Evolutionary conservation across 148 eudicot genomes (phyloP).

Genomic region (Dianthus caryophyllus): DNA sequence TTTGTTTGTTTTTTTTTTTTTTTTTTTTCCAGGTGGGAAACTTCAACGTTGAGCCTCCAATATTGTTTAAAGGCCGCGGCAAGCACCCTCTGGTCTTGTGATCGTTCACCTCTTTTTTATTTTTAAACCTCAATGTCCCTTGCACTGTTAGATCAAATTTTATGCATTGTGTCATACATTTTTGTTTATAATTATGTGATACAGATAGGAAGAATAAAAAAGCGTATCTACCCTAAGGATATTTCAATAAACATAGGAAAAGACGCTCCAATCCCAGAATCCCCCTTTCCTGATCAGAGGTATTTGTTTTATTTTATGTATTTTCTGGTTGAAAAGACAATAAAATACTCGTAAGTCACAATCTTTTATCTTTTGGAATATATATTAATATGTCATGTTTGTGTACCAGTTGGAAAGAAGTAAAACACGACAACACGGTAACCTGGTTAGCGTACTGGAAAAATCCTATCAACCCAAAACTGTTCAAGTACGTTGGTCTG

Average conservation of each 20-base stretch:
- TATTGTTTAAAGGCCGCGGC: constrained; percentile 97
- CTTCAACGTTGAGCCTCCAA: constrained; percentile 98
- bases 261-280: constrained; percentile 80
- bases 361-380: neutral
- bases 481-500: constrained; percentile 91
- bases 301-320: too few species aligned
- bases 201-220: constrained; percentile 96
- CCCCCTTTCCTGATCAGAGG: constrained; percentile 92
- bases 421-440: constrained; percentile 92
- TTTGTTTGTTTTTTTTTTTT: too few species aligned
- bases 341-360: neutral
- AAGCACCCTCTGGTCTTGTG: constrained; percentile 92
- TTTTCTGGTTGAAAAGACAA: neutral
- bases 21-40: constrained; percentile 75
- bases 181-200: constrained; percentile 16
- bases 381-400: constrained; percentile 23
- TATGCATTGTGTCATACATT: neutral
- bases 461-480: constrained; percentile 92
- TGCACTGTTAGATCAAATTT: constrained; percentile 8
- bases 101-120: constrained; percentile 5
- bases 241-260: constrained; percentile 91
- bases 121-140: neutral
- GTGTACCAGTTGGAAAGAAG: constrained; percentile 85
- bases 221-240: constrained; percentile 77
- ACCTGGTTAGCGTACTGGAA: constrained; percentile 98